These are phyloP conservation scores for Gossypium anomalum DNA, from an alignment of 345 rosid species.

Conservation along the genomic window DNA sequence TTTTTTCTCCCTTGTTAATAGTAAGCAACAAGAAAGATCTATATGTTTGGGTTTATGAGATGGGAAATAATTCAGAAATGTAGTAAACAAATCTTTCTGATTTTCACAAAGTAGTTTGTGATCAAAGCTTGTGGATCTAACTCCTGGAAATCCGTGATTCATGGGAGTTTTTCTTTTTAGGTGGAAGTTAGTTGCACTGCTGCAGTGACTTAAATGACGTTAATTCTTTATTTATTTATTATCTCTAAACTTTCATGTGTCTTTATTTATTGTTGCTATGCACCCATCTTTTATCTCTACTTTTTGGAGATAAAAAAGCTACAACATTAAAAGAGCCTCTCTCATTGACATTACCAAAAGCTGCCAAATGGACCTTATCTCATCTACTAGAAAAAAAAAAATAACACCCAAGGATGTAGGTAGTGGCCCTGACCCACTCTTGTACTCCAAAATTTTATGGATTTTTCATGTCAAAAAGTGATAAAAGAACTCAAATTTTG, in stretches of 20 bases:
- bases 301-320: slow-evolving; percentile 19
- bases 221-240: slow-evolving; percentile 10
- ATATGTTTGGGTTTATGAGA: not conserved
- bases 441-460: not conserved
- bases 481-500: no score
- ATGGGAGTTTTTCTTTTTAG: slow-evolving; percentile 34
- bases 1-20: not conserved
- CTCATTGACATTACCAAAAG: slow-evolving; percentile 12
- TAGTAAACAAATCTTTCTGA: slow-evolving; percentile 6
- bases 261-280: slow-evolving; percentile 18
- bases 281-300: slow-evolving; percentile 17
- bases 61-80: not conserved
- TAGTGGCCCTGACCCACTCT: not conserved
- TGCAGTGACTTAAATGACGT: slow-evolving; percentile 25
- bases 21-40: not conserved
- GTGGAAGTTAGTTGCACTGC: slow-evolving; percentile 39
- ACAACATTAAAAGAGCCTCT: slow-evolving; percentile 16
- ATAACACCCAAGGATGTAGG: not conserved
- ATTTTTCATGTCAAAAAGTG: no score
- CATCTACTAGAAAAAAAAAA: slow-evolving; percentile 7
- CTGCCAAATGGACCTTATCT: slow-evolving; percentile 23
- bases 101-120: slow-evolving; percentile 13
- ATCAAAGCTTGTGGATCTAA: slow-evolving; percentile 22
- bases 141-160: slow-evolving; percentile 41
- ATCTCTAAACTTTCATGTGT: slow-evolving; percentile 32